These are phyloP conservation scores for Zhuliangozyma parablackwelliae DNA, from an alignment of 1,139 yeast species.

Conservation along the genomic window DNA sequence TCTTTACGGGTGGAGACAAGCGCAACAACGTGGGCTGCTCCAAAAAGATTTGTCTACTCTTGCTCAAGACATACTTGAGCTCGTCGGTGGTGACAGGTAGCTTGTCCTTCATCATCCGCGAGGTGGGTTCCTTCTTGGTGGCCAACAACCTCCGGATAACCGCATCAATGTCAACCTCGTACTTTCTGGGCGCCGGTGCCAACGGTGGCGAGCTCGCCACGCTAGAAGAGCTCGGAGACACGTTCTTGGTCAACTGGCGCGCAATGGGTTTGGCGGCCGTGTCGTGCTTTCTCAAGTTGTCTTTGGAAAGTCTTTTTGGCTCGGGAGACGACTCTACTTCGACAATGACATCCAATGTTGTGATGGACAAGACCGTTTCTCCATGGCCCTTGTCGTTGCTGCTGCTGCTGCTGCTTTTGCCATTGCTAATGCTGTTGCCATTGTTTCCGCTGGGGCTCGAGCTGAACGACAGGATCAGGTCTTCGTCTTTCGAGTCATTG, in stretches of 20 bases:
- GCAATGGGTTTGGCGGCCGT: background rate
- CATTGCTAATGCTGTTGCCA: constrained; percentile 2
- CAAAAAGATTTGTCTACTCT: constrained; percentile 65
- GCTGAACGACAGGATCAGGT: constrained; percentile 39
- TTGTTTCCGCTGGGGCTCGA: constrained; percentile 13
- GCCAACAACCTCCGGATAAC: constrained; percentile 55
- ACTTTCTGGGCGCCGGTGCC: constrained; percentile 12
- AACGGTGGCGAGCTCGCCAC: constrained; percentile 27
- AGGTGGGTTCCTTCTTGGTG: constrained; percentile 17
- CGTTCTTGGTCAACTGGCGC: constrained; percentile 4
- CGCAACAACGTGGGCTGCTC: constrained; percentile 74
- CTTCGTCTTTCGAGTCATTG: constrained; percentile 28
- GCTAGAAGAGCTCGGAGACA: constrained; percentile 15
- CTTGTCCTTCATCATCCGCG: constrained; percentile 34
- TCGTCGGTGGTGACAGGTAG: constrained; percentile 49
- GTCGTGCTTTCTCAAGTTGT: constrained; percentile 9
- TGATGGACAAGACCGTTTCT: constrained; percentile 8
- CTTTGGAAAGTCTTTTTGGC: constrained; percentile 13
- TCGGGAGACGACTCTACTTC: constrained; percentile 40
- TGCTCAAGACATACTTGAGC: constrained; percentile 59
- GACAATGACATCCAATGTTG: constrained; percentile 39
- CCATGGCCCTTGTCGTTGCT: too few species aligned
- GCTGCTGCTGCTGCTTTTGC: background rate
- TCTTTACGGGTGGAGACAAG: constrained; percentile 78
- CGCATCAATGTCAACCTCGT: constrained; percentile 46